Conservation (phyloP, 768 basidiomycete species). For the Russula olivacea region DNA sequence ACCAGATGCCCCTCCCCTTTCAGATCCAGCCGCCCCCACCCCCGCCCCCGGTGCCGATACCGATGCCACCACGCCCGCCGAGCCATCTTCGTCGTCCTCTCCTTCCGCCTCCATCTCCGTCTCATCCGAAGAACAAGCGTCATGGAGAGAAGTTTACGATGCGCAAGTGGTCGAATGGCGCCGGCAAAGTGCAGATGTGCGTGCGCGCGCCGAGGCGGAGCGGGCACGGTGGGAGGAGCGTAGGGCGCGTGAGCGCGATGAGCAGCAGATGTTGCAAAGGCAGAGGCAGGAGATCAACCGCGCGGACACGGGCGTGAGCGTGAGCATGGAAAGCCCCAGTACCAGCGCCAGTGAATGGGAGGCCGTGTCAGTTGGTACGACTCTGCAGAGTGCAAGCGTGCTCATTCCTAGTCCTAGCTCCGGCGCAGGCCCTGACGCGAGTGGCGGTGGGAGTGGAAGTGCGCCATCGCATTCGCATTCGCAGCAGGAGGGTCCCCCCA, state of each 20-base stretch:
- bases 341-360: constrained; percentile 14
- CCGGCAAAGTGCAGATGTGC: constrained; percentile 61
- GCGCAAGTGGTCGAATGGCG: constrained; percentile 66
- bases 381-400: constrained; percentile 1
- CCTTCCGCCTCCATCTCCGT: not conserved
- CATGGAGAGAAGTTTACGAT: constrained; percentile 67
- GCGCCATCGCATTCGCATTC: constrained; percentile 10
- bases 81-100: not conserved
- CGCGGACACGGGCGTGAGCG: constrained; percentile 25
- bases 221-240: constrained; percentile 67
- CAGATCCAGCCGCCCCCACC: not conserved
- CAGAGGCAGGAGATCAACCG: constrained; percentile 20
- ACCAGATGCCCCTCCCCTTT: not conserved
- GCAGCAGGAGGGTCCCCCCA: constrained; percentile 14
- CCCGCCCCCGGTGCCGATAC: no score
- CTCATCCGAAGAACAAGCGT: constrained; percentile 34
- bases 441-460: constrained; percentile 34
- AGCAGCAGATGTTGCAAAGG: constrained; percentile 11
- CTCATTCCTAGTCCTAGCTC: not conserved
- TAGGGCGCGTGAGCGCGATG: constrained; percentile 43
- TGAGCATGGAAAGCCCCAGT: constrained; percentile 30
- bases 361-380: not conserved
- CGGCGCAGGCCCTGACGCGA: constrained; percentile 30
- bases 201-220: constrained; percentile 68
- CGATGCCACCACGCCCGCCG: not conserved